Base-by-base conservation (phyloP, 441 rosid species). In the Corymbia calophylla region DNA sequence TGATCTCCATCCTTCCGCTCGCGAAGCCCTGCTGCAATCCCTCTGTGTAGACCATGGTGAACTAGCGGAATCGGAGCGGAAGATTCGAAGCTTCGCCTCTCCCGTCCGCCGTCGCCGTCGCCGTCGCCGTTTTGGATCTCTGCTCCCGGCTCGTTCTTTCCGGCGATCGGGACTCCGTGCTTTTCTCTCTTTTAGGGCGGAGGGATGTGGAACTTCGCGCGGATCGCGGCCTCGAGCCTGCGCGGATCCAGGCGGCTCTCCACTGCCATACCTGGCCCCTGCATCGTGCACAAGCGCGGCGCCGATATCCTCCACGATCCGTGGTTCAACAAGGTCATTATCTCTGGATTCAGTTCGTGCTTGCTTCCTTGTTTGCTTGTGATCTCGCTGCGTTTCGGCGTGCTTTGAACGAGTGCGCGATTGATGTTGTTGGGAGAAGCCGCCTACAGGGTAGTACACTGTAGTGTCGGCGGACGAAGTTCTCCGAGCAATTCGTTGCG, bases 291-390 rank as follows among this genome's bases (percentile, higher is more conserved):
- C 93, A 98, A 98, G 91, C 99, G 99, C 89, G 99, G 99, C 58
- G 94, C 99, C 29, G 99, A 98, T 93, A 97, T 98, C 89, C 99
- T 98, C 92, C 99, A 98, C 90, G 99, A 98, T 96, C 99, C 99
- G 21, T 98, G 99, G 99, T 96, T 95, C 94, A 98, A 98, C 73
- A 98, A 98, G 99, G 99, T 98, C 87, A 31, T 29, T 14, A 29
- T 55, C 48, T 12, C 6, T 39, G 55, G 10, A 87, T 60, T 32
- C 9, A 9, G 68, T 56, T 29, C 62, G 35, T 48, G 77, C 4
- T 18, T 8, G 17, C 29, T 12, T 73, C 48, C 12, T 62, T 62
- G 70, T 29, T 56, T 23, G 19, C 35, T 84, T 32, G 64, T 23
- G 48, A 8, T 81, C 39, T 53, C 32, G 54, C 32, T 53, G 32